These are phyloP conservation scores for Schizochytrium sp. DNA, from an alignment of 108 stramenopile species.

Conservation along the genomic window DNA sequence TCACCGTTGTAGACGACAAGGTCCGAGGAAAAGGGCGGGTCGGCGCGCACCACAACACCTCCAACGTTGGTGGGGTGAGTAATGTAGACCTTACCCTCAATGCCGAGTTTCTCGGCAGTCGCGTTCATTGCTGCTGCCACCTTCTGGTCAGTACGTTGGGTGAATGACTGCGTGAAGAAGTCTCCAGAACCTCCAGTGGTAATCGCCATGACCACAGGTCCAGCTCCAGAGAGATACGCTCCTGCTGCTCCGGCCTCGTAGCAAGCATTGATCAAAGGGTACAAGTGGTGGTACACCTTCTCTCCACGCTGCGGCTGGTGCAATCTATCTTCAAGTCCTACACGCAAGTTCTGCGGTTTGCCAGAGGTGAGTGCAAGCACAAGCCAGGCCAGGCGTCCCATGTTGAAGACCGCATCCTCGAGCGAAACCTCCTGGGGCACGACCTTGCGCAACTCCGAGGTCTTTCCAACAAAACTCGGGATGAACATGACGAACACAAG, in stretches of 20 bases:
- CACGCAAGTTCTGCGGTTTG: constrained; percentile 91
- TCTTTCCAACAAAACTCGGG: constrained; percentile 95
- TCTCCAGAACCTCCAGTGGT: constrained; percentile 95
- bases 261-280: constrained; percentile 93
- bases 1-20: constrained; percentile 53
- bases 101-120: constrained; percentile 77
- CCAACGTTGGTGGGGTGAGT: constrained; percentile 71
- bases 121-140: constrained; percentile 95
- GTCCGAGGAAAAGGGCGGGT: constrained; percentile 62
- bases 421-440: constrained; percentile 82
- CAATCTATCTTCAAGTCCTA: constrained; percentile 90
- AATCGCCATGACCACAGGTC: constrained; percentile 97
- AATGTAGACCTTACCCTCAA: constrained; percentile 75
- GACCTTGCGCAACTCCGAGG: constrained; percentile 78
- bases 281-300: constrained; percentile 91
- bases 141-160: constrained; percentile 89
- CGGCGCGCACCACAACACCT: constrained; percentile 69
- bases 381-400: constrained; percentile 93
- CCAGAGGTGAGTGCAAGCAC: constrained; percentile 88
- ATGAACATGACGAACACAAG: constrained; percentile 95
- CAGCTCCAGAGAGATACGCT: constrained; percentile 92
- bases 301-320: constrained; percentile 96
- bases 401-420: constrained; percentile 93
- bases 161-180: constrained; percentile 95
- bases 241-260: constrained; percentile 91